These are phyloP conservation scores for Hypoxylon sp. DNA, from an alignment of 2,329 filamentous ascomycete species.

Conservation along the genomic window DNA sequence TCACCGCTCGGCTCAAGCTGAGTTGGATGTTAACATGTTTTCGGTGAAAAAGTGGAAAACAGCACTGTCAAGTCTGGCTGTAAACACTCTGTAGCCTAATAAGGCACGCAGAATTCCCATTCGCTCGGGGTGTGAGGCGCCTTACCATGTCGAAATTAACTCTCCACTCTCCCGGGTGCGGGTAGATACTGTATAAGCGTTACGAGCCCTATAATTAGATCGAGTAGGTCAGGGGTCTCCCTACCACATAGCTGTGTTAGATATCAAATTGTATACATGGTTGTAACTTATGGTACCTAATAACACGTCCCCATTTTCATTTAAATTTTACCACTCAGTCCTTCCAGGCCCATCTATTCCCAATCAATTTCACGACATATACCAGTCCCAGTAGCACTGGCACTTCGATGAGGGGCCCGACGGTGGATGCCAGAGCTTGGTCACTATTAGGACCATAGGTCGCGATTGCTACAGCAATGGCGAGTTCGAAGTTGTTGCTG, in stretches of 20 bases:
- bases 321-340: slow-evolving; percentile 44
- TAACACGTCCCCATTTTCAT: not conserved
- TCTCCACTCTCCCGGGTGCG: not conserved
- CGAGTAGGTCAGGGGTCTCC: not conserved
- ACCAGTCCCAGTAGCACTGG: slow-evolving; percentile 83
- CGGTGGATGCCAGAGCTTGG: slow-evolving; percentile 84
- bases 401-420: slow-evolving; percentile 88
- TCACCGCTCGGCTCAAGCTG: too few species aligned
- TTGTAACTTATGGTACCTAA: too few species aligned
- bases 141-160: slow-evolving; percentile 4
- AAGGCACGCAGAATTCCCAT: not conserved
- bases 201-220: not conserved
- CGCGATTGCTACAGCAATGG: slow-evolving; percentile 88
- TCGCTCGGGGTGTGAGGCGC: not conserved
- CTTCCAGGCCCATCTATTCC: slow-evolving; percentile 67
- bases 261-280: too few species aligned
- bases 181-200: not conserved
- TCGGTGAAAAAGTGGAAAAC: not conserved
- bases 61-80: not conserved
- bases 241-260: not conserved
- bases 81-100: not conserved
- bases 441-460: slow-evolving; percentile 83
- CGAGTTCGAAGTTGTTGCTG: slow-evolving; percentile 94
- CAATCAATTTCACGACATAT: slow-evolving; percentile 76
- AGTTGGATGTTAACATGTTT: too few species aligned